Evolutionary conservation across 2,329 filamentous ascomycete species (phyloP), one percentile per base, ranked within the genome.

Genomic region (Fusarium verticillioides): DNA sequence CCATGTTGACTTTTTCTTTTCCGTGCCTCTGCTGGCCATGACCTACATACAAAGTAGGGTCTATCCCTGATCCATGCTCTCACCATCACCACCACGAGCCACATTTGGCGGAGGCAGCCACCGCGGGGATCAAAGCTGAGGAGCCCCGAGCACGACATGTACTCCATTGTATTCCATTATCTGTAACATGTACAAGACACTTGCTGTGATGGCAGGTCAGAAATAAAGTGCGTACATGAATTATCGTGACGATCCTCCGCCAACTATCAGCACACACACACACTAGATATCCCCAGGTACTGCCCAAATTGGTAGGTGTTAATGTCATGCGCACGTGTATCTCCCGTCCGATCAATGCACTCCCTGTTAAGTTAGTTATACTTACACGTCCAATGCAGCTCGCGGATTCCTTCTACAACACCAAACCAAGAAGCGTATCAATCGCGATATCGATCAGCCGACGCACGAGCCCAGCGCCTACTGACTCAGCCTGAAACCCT

Each of bases 21-120:
- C 52, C 63, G 49, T 73, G 54, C 44, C 72, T 76, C 72, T 75
- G 70, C 75, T 77, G 74, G 77, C 73, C 74, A 75, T 69, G 70
- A 62, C 66, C 63, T 63, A 66, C 70, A 66, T 63, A 70, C 70
- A 59, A 49, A 52, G 59, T 58, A 64, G 47, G 65, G 65, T 52
- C 44, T 37, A 60, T 59, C 65, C 50, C 37, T 44, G 66, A 69
- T 40, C 71, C 68, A 56, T 72, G 72, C 53, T 23, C 49, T 26
- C 40, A 32, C 23, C 13, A 47, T 67, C 39, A 68, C 40, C 23
- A 67, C 60, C 26, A 62, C 34, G 69, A 65, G 40, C 62, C 59
- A 65, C 39, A 65, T 39, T 44, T 53, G 50, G 40, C 39, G 40
- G 47, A 47, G 49, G 63, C 63, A 62, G 66, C 56, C 63, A 60